Evolutionary conservation across 2,329 filamentous ascomycete genomes (phyloP).

Genomic region (Trichoderma gracile): DNA sequence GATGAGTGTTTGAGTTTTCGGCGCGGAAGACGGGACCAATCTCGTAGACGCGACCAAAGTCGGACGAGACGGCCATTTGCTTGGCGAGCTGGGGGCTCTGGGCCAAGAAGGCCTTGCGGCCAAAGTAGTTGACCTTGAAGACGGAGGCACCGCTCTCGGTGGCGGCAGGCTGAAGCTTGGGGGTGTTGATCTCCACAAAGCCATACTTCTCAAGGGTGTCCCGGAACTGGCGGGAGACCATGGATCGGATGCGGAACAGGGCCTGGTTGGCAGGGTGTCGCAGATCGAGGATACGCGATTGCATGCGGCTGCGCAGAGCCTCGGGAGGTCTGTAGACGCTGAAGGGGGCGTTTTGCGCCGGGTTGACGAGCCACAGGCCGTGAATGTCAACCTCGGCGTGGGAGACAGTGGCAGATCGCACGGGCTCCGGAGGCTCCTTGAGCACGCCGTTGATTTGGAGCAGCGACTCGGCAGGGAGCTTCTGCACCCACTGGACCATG

Average conservation of each 20-base stretch:
- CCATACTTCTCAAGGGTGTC: conserved; percentile 69
- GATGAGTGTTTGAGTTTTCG: conserved; percentile 93
- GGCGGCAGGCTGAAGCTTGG: conserved; percentile 85
- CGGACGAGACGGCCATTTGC: conserved; percentile 87
- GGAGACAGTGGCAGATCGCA: conserved; percentile 74
- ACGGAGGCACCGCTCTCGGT: conserved; percentile 91
- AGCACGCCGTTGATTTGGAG: conserved; percentile 74
- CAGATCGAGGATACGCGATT: conserved; percentile 79
- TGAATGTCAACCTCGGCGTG: conserved; percentile 73
- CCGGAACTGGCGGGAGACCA: conserved; percentile 78
- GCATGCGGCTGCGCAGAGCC: conserved; percentile 65
- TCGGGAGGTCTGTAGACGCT: conserved; percentile 66
- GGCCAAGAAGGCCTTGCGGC: conserved; percentile 79
- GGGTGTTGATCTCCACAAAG: conserved; percentile 92
- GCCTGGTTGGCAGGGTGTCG: conserved; percentile 84
- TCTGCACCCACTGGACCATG: conserved; percentile 87
- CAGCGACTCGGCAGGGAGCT: conserved; percentile 74
- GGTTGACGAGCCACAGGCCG: conserved; percentile 53
- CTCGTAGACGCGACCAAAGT: conserved; percentile 88
- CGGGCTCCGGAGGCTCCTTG: conserved; percentile 69
- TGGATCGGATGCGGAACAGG: conserved; percentile 83
- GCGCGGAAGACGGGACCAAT: conserved; percentile 74
- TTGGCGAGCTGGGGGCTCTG: conserved; percentile 92
- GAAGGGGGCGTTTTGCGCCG: conserved; percentile 51
- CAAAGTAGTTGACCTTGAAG: conserved; percentile 91